A percentile compares a stretch with the other conserved stretches of the same genome.
These are phyloP conservation scores for Rhynchospora tenuis DNA, from an alignment of 176 grass and related monocot species.

Conservation along the genomic window DNA sequence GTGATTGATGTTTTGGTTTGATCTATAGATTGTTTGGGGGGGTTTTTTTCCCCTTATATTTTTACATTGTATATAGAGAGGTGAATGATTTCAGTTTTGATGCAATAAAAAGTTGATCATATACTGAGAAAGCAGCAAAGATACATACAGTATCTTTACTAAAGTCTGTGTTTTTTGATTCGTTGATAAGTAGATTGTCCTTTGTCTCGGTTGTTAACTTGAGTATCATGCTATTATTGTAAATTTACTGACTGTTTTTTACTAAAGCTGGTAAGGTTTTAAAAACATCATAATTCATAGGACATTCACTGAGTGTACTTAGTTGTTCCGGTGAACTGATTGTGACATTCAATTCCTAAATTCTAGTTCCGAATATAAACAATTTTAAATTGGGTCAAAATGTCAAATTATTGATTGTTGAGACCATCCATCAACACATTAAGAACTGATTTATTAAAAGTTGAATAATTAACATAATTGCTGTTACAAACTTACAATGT, in stretches of 20 bases:
- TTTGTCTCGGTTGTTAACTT: not conserved
- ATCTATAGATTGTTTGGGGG: not conserved
- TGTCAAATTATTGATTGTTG: too few species aligned
- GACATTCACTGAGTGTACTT: not conserved
- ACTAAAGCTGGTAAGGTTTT: too few species aligned
- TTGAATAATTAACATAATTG: too few species aligned
- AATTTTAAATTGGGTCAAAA: too few species aligned
- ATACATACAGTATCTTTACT: not conserved
- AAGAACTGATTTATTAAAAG: too few species aligned
- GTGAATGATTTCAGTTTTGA: not conserved
- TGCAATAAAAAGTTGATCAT: not conserved
- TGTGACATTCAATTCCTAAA: not conserved
- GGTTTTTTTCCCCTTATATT: not conserved
- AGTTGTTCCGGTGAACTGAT: not conserved
- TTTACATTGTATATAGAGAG: slow-evolving; percentile 5
- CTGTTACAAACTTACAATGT: too few species aligned
- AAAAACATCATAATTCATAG: too few species aligned
- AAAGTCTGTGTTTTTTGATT: not conserved
- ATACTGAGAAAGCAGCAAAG: not conserved
- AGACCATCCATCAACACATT: too few species aligned
- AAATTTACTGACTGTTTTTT: not conserved
- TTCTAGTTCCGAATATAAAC: too few species aligned
- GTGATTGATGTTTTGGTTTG: not conserved
- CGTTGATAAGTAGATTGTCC: not conserved
- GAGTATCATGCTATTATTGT: not conserved